Conservation (phyloP, 23 red algal species). For the Pyropia haitanensis region DNA sequence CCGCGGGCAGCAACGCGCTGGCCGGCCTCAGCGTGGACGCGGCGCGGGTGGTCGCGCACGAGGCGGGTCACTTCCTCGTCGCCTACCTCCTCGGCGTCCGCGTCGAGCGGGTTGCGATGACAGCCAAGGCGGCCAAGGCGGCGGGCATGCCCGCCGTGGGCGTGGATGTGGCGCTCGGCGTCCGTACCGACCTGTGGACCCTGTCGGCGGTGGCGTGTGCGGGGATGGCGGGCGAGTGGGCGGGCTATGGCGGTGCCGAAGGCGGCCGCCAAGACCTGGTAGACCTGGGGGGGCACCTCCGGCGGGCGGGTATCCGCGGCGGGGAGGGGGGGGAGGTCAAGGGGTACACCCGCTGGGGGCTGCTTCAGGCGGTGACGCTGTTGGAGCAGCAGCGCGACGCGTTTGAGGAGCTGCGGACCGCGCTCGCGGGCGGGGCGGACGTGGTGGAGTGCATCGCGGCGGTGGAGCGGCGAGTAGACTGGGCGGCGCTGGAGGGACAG, state of each 20-base stretch:
- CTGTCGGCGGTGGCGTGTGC: not conserved
- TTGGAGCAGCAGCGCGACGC: not conserved
- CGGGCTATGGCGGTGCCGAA: conserved; percentile 1
- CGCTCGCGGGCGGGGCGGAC: not conserved
- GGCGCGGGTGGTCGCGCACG: conserved; percentile 9
- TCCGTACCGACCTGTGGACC: not conserved
- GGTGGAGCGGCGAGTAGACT: not conserved
- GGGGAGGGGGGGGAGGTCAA: not conserved
- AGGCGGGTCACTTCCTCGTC: conserved; percentile 36
- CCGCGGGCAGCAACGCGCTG: not conserved
- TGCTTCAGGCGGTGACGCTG: not conserved
- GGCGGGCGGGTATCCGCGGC: not conserved
- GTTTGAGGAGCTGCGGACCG: not conserved
- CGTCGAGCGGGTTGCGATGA: conserved; percentile 6
- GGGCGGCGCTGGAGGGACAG: no score
- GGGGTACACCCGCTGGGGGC: not conserved
- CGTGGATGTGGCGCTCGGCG: not conserved
- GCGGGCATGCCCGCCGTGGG: conserved; percentile 1
- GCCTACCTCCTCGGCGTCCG: conserved; percentile 16
- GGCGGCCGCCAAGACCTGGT: conserved; percentile 6
- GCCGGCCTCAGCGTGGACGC: not conserved
- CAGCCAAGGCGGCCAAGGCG: not conserved
- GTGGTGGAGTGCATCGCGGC: not conserved
- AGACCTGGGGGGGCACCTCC: not conserved
- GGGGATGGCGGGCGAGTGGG: conserved; percentile 11